These are phyloP conservation scores for Echium plantagineum DNA, from an alignment of 257 asterid genomes.

Conservation along the genomic window DNA sequence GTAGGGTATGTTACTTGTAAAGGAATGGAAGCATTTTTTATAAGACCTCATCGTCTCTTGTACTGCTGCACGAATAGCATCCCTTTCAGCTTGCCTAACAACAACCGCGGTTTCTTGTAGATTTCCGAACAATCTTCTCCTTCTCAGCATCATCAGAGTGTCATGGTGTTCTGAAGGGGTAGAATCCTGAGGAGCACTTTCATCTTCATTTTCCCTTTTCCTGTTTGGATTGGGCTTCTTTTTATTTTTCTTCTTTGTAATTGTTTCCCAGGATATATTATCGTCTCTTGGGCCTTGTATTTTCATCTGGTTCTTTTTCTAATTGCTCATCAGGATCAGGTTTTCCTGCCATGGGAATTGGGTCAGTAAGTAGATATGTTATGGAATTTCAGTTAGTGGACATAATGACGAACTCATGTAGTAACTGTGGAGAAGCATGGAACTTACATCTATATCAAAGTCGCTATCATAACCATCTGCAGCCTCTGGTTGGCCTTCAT, in stretches of 20 bases:
- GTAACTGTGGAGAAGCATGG: constrained; percentile 8
- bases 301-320: constrained; percentile 87
- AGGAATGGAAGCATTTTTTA: constrained; percentile 7
- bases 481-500: constrained; percentile 67
- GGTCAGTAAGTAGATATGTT: constrained; percentile 1
- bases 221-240: constrained; percentile 32
- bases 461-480: constrained; percentile 92
- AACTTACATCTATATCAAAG: constrained; percentile 92
- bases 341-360: constrained; percentile 50
- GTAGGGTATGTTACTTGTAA: constrained; percentile 6
- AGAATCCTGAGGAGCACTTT: constrained; percentile 43
- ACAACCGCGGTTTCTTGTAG: constrained; percentile 89
- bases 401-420: constrained; percentile 1
- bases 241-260: constrained; percentile 42
- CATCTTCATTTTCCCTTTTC: constrained; percentile 32
- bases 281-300: constrained; percentile 52
- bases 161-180: constrained; percentile 73
- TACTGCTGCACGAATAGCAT: constrained; percentile 90
- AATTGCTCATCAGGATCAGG: constrained; percentile 73
- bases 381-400: neutral
- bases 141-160: constrained; percentile 63
- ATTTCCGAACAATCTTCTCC: constrained; percentile 70
- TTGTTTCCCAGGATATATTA: constrained; percentile 68
- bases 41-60: constrained; percentile 74
- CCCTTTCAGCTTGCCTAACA: constrained; percentile 96